phyloP scores from a whole-genome alignment of 257 asterid species.

The Ilex aquifolium region DNA sequence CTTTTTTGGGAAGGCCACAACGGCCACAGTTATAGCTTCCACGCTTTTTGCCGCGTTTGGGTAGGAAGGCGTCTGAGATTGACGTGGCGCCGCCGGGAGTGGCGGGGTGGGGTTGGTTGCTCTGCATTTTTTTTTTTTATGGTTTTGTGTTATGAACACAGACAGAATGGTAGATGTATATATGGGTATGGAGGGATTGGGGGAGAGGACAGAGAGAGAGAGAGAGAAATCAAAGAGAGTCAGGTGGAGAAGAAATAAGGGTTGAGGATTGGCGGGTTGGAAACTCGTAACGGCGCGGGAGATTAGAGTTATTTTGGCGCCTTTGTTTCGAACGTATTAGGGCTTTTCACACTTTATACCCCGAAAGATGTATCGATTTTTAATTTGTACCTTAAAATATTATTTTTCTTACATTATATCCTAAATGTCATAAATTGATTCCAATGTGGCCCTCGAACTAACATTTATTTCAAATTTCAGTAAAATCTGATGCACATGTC shows the following conservation, averaged over 20 bases:
- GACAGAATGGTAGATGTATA: not conserved
- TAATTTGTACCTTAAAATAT: no score
- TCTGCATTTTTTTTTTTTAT: slow-evolving; percentile 32
- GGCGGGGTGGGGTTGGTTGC: slow-evolving; percentile 71
- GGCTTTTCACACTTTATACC: no score
- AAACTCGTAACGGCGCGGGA: not conserved
- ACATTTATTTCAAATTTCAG: no score
- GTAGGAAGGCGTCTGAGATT: slow-evolving; percentile 39
- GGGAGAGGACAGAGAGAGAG: not conserved
- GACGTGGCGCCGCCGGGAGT: slow-evolving; percentile 28
- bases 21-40: slow-evolving; percentile 92
- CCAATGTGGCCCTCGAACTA: no score
- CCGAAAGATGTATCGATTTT: no score
- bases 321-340: not conserved
- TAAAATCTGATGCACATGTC: no score
- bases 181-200: not conserved
- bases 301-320: not conserved
- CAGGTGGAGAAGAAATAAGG: not conserved
- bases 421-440: no score
- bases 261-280: not conserved
- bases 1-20: slow-evolving; percentile 84
- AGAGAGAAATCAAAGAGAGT: not conserved
- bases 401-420: no score
- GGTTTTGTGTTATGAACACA: no score
- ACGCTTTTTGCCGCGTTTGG: slow-evolving; percentile 55